Evolutionary conservation across 495 filamentous ascomycete genomes (phyloP), one percentile per base, ranked within the genome.

Genomic region (Aspergillus cristatus): DNA sequence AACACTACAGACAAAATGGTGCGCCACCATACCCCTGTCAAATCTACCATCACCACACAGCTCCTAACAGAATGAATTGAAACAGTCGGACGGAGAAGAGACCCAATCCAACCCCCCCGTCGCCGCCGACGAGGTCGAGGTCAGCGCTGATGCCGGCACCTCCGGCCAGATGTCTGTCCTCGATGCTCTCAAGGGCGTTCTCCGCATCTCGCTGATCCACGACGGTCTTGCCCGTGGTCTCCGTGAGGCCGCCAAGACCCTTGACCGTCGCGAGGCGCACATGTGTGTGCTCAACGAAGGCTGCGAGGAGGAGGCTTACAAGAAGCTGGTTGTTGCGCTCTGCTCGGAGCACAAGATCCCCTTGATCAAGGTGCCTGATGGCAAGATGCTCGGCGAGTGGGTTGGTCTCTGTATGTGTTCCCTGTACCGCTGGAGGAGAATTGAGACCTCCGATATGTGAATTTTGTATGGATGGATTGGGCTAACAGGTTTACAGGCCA

Each of bases 301-400:
- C 45, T 98, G 91, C 73, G 91, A 97, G 72, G 93, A 98, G 78
- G 91, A 98, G 76, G 90, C 91, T 46, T 98, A 98, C 76, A 98
- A 98, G 86, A 98, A 98, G 80, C 78, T 98, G 34, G 90, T 98
- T 48, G 85, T 97, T 45, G 91, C 91, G 48, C 78, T 98, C 37
- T 98, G 91, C 79, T 82, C 78, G 36, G 91, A 97, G 76, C 91
- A 98, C 74, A 91, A 94, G 79, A 98, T 98, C 57, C 91, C 91
- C 42, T 74, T 98, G 45, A 98, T 98, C 78, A 96, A 98, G 82
- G 90, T 98, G 46, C 88, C 90, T 58, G 91, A 98, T 70, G 91
- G 91, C 63, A 98, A 98, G 80, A 84, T 94, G 75, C 74, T 98
- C 51, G 91, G 91, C 71, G 93, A 98, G 76, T 97, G 93, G 91